Conservation (phyloP, 352 stramenopile species). For the Phytophthora crassamura region DNA sequence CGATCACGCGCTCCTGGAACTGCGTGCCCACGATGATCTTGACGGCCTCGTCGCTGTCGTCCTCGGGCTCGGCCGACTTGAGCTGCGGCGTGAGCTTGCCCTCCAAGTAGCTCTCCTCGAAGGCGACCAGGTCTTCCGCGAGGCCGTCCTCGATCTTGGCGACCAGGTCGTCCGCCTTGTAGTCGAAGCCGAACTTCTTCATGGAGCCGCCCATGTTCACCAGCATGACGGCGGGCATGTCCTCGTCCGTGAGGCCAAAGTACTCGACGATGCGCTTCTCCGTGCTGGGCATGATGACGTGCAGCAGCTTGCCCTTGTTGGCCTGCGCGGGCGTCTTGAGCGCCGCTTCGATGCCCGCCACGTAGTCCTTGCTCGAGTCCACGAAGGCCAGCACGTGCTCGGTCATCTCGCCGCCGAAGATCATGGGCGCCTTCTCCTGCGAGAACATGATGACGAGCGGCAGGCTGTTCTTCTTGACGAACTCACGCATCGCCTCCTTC, state of each 20-base stretch:
- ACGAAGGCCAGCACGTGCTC: constrained; percentile 91
- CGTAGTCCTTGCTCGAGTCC: constrained; percentile 74
- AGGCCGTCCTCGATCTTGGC: constrained; percentile 67
- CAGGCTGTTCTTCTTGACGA: constrained; percentile 84
- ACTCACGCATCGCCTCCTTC: constrained; percentile 62
- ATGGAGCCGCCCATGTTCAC: constrained; percentile 93
- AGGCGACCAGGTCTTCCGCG: constrained; percentile 62
- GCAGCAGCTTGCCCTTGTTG: constrained; percentile 91
- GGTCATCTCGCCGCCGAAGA: constrained; percentile 90
- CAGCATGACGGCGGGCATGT: constrained; percentile 88
- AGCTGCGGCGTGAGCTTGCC: constrained; percentile 90
- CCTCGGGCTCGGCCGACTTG: constrained; percentile 92
- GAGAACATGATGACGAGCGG: constrained; percentile 92
- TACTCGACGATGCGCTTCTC: constrained; percentile 94
- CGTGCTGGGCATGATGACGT: constrained; percentile 88
- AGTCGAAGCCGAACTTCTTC: constrained; percentile 93
- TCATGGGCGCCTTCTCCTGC: constrained; percentile 90
- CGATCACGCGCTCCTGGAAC: constrained; percentile 91
- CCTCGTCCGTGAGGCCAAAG: constrained; percentile 90
- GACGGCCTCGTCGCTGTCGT: constrained; percentile 90
- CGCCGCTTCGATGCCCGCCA: constrained; percentile 57
- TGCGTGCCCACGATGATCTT: constrained; percentile 94
- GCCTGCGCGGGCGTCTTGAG: constrained; percentile 69
- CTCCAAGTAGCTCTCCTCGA: constrained; percentile 86
- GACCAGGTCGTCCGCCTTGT: constrained; percentile 78